Evolutionary conservation across 2,329 filamentous ascomycete species (phyloP).

Genomic region (Ceratocystis diversiconidia): DNA sequence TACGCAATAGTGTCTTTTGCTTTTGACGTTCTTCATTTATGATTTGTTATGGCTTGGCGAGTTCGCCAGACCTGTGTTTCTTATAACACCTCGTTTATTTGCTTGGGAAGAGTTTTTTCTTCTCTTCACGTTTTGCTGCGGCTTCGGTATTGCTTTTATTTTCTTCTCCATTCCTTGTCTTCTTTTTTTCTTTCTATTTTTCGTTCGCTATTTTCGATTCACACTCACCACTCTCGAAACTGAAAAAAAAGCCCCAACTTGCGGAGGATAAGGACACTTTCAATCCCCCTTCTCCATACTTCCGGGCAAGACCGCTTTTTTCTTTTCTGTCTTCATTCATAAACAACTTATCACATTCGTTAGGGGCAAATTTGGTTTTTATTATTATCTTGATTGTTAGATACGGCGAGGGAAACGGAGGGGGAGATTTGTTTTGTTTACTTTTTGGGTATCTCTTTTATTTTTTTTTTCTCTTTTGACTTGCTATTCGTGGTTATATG

Average conservation of each 20-base stretch:
- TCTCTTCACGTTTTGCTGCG: background rate
- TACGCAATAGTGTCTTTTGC: background rate
- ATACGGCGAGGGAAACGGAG: background rate
- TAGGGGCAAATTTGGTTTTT: slow-evolving; percentile 4
- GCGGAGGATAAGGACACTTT: background rate
- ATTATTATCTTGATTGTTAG: slow-evolving; percentile 1
- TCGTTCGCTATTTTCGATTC: background rate
- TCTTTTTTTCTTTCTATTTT: slow-evolving; percentile 2
- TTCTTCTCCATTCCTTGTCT: slow-evolving; percentile 2
- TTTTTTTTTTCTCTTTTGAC: slow-evolving; percentile 8
- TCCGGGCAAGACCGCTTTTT: slow-evolving; percentile 1
- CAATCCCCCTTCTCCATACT: too few relatives aligned
- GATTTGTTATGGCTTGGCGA: slow-evolving; percentile 14
- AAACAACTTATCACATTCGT: background rate
- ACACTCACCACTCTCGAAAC: background rate
- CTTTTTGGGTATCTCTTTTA: background rate
- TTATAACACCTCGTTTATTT: background rate
- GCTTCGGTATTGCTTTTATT: slow-evolving; percentile 1
- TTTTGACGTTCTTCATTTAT: background rate
- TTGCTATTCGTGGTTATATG: background rate
- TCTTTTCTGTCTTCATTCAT: slow-evolving; percentile 8
- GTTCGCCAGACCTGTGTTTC: slow-evolving; percentile 6
- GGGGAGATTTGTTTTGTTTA: background rate
- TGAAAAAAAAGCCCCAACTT: background rate
- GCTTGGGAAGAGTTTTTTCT: background rate